Evolutionary conservation across 2,329 filamentous ascomycete genomes (phyloP).

Genomic region (Penicillium sp.): DNA sequence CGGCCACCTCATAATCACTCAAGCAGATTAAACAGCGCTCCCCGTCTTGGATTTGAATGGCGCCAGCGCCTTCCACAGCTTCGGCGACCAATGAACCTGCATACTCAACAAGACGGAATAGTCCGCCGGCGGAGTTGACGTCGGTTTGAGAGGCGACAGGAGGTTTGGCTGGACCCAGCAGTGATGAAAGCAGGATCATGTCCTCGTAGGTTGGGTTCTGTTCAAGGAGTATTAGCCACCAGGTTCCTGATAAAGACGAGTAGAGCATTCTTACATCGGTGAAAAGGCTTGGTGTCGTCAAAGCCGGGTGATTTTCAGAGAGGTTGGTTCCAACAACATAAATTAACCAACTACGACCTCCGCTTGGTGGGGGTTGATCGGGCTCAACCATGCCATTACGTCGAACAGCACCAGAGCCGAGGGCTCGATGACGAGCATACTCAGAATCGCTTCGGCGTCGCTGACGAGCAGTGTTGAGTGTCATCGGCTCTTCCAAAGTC

Average conservation of each 20-base stretch:
- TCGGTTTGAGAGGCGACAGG: conserved; percentile 67
- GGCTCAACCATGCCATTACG: conserved; percentile 66
- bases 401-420: conserved; percentile 62
- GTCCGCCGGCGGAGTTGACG: conserved; percentile 60
- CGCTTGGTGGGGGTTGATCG: conserved; percentile 49
- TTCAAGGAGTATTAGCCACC: conserved; percentile 13
- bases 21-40: conserved; percentile 67
- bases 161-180: conserved; percentile 67
- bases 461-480: conserved; percentile 49
- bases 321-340: conserved; percentile 70
- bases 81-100: conserved; percentile 49
- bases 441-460: conserved; percentile 61
- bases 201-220: conserved; percentile 68
- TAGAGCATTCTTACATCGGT: conserved; percentile 56
- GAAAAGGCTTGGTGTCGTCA: conserved; percentile 68
- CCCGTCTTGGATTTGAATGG: conserved; percentile 42
- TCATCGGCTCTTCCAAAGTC: conserved; percentile 44
- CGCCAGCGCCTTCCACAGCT: conserved; percentile 41
- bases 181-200: conserved; percentile 67
- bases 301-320: conserved; percentile 68
- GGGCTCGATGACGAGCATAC: conserved; percentile 54
- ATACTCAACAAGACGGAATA: conserved; percentile 55
- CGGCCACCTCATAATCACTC: conserved; percentile 62
- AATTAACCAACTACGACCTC: conserved; percentile 68
- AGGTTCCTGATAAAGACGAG: not conserved